Evolutionary conservation across 768 basidiomycete species (phyloP).

Genomic region (Lentinus tigrinus): DNA sequence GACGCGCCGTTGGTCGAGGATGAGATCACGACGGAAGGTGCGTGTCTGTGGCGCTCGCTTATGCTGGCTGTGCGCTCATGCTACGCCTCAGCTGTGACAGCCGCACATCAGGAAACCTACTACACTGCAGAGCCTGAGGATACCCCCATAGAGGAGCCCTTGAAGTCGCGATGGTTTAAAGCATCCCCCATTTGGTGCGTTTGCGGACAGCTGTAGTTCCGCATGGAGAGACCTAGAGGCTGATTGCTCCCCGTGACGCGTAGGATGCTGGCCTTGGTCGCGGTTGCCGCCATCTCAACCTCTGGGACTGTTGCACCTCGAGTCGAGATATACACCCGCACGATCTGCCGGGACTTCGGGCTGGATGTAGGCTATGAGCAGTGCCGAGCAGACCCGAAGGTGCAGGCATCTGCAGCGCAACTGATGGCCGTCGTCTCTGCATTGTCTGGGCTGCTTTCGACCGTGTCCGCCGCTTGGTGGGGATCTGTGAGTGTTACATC

Average conservation of each 20-base stretch:
- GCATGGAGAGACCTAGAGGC: background rate
- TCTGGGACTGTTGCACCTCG: slow-evolving; percentile 64
- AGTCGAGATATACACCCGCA: slow-evolving; percentile 70
- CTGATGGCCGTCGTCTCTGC: slow-evolving; percentile 59
- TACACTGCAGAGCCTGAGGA: background rate
- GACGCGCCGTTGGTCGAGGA: background rate
- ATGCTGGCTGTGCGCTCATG: background rate
- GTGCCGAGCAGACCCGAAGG: slow-evolving; percentile 68
- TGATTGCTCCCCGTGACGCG: background rate
- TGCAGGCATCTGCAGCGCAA: slow-evolving; percentile 70
- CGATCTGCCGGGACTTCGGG: slow-evolving; percentile 64
- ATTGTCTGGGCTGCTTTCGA: slow-evolving; percentile 65
- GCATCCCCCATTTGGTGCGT: slow-evolving; percentile 11
- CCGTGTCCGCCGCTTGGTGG: slow-evolving; percentile 86
- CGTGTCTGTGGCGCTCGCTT: background rate
- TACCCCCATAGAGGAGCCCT: background rate
- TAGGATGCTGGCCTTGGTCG: slow-evolving; percentile 59
- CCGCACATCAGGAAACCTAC: background rate
- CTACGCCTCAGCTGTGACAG: background rate
- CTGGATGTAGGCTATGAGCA: slow-evolving; percentile 7
- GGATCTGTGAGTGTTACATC: slow-evolving; percentile 55
- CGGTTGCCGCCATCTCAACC: slow-evolving; percentile 54
- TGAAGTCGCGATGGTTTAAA: background rate
- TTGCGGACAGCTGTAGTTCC: background rate
- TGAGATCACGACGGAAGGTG: background rate